A percentile compares a stretch with the other conserved stretches of the same genome.
Conservation (phyloP, 2,329 filamentous ascomycete species). For the Claviceps sp. region DNA sequence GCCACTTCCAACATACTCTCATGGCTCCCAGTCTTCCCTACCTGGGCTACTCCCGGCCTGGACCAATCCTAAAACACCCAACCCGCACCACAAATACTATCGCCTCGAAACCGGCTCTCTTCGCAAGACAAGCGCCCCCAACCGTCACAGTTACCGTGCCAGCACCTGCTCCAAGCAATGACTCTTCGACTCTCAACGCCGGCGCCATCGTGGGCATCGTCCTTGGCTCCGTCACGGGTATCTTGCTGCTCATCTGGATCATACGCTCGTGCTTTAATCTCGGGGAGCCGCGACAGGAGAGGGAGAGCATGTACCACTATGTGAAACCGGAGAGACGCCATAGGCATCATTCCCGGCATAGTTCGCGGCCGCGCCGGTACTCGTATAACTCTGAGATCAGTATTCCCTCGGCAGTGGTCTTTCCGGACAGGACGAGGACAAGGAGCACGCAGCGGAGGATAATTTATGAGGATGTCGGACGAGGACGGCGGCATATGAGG, state of each 20-base stretch:
- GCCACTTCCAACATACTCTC: too few species aligned
- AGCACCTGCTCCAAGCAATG: slow-evolving; percentile 4
- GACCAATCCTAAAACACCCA: neutral
- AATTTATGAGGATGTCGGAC: neutral
- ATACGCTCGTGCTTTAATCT: slow-evolving; percentile 30
- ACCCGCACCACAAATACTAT: neutral
- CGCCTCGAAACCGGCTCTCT: neutral
- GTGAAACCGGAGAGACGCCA: slow-evolving; percentile 12
- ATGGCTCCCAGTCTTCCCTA: too few species aligned
- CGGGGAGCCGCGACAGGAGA: slow-evolving; percentile 21
- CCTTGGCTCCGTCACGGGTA: slow-evolving; percentile 32
- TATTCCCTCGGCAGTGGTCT: neutral
- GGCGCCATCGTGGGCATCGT: slow-evolving; percentile 40
- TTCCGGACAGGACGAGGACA: neutral
- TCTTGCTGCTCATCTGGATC: slow-evolving; percentile 33
- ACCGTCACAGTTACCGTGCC: slow-evolving; percentile 18
- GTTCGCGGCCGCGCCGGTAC: slow-evolving; percentile 5
- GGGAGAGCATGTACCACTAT: slow-evolving; percentile 20
- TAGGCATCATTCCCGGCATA: slow-evolving; percentile 13
- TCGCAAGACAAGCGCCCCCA: neutral
- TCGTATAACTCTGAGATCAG: neutral
- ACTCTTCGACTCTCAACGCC: slow-evolving; percentile 22
- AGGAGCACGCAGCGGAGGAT: neutral
- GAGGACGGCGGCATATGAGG: neutral
- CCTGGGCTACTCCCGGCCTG: too few species aligned